Percentiles rank a stretch among this genome's conserved stretches.
Evolutionary conservation across 192 early-diverging fungal genomes (phyloP).

Genomic region (Gigaspora rosea): DNA sequence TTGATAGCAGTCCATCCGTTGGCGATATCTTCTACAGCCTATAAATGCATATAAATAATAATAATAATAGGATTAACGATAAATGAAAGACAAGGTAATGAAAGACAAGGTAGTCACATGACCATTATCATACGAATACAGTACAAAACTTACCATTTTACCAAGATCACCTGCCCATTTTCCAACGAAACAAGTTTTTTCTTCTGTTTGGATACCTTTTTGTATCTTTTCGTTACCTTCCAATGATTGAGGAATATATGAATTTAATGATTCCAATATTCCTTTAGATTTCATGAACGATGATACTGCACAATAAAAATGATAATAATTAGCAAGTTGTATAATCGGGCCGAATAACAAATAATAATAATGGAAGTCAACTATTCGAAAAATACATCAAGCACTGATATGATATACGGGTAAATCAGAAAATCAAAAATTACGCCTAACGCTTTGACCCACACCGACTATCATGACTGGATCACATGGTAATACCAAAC

Average conservation of each 20-base stretch:
- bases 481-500: too few relatives aligned
- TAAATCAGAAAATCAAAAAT: too few relatives aligned
- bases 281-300: conserved; percentile 22
- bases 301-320: background rate
- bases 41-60: background rate
- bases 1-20: background rate
- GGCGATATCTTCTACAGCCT: conserved; percentile 21
- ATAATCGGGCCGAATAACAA: background rate
- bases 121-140: background rate
- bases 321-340: too few relatives aligned
- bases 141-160: conserved; percentile 5
- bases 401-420: too few relatives aligned
- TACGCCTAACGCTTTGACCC: too few relatives aligned
- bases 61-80: too few relatives aligned
- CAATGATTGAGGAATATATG: background rate
- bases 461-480: too few relatives aligned
- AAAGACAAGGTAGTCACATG: background rate
- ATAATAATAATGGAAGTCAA: too few relatives aligned
- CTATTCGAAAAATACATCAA: too few relatives aligned
- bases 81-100: too few relatives aligned
- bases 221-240: background rate
- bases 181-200: conserved; percentile 9
- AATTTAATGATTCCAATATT: background rate
- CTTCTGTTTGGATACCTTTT: background rate
- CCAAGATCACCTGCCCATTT: conserved; percentile 29